Base-by-base conservation (phyloP, 768 basidiomycete species). In the Mycena leptocephala region DNA sequence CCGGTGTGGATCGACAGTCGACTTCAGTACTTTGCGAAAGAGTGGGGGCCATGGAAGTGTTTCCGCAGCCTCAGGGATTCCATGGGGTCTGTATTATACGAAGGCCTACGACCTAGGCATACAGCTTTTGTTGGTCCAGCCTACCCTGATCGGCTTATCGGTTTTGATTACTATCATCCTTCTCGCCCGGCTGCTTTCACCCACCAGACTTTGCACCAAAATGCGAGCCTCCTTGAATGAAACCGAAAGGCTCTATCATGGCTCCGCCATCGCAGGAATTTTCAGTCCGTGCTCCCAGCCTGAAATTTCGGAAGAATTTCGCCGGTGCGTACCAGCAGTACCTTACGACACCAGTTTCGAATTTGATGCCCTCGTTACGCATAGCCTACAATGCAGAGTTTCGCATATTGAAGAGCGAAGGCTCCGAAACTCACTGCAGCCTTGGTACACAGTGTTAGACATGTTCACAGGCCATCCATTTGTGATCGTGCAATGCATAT, bases 351-450 rank as follows among this genome's bases (percentile, higher is more conserved):
- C n/a, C 18, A n/a, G 22, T 2, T 18, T 13, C 18, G 22, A 32
- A 8, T 22, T 37, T 59, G 24, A n/a, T 16, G n/a, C 7, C 32
- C 20, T 14, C 2, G 10, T 32, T 33, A 41, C 16, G 59, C 71
- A 56, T 22, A 72, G 71, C 51, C 62, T 72, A 24, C 71, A 65
- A 32, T 35, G 39, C 11, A 33, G 26, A 41, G 71, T 43, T 28
- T 72, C 62, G 43, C 62, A 65, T 20, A 64, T 72, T 14, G 35
- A 72, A 16, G 71, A 72, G 10, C 71, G 53, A 20, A 48, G 51
- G 18, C 30, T 55, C 22, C 48, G 26, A 1, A 63, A 55, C 30
- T 51, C 51, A 3, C 35, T 64, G 11, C 14, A 32, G 16, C 70
- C 70, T 16, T 72, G 70, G 70, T 24, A 22, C 20, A 37, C 32